phyloP scores from a whole-genome alignment of 73 alveolate genomes.

The Paramecium octaurelia region DNA sequence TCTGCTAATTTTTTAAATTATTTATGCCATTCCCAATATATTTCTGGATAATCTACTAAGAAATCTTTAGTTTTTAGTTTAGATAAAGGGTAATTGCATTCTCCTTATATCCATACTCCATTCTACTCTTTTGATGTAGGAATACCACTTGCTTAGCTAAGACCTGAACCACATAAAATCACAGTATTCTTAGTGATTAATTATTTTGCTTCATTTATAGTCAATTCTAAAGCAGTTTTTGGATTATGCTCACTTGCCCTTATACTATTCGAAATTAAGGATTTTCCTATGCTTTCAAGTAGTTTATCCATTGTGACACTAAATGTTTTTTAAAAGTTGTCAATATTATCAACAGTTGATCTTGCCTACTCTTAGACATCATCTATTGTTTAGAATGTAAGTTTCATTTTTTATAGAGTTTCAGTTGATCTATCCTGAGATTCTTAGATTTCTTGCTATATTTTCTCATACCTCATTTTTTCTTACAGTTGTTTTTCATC shows the following conservation, averaged over 20 bases:
- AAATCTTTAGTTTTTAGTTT: constrained; percentile 57
- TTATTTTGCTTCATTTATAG: background rate
- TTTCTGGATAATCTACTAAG: constrained; percentile 57
- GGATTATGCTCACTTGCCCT: background rate
- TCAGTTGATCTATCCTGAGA: background rate
- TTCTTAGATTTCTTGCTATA: background rate
- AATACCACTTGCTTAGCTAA: constrained; percentile 80
- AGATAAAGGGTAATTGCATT: constrained; percentile 35
- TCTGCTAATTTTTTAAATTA: constrained; percentile 57
- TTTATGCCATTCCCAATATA: constrained; percentile 77
- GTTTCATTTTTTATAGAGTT: background rate
- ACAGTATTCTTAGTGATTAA: constrained; percentile 11
- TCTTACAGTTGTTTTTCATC: background rate
- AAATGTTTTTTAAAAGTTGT: constrained; percentile 12
- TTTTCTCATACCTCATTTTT: background rate
- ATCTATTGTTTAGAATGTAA: background rate
- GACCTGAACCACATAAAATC: constrained; percentile 79
- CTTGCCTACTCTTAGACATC: background rate
- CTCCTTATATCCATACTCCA: constrained; percentile 72
- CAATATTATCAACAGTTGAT: background rate
- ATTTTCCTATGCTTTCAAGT: background rate
- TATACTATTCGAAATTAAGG: background rate
- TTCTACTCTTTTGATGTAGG: constrained; percentile 79
- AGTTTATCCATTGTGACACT: background rate
- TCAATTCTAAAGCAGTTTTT: background rate